Evolutionary conservation across 2,329 filamentous ascomycete species (phyloP).

Genomic region (Sporothrix variecibatus): DNA sequence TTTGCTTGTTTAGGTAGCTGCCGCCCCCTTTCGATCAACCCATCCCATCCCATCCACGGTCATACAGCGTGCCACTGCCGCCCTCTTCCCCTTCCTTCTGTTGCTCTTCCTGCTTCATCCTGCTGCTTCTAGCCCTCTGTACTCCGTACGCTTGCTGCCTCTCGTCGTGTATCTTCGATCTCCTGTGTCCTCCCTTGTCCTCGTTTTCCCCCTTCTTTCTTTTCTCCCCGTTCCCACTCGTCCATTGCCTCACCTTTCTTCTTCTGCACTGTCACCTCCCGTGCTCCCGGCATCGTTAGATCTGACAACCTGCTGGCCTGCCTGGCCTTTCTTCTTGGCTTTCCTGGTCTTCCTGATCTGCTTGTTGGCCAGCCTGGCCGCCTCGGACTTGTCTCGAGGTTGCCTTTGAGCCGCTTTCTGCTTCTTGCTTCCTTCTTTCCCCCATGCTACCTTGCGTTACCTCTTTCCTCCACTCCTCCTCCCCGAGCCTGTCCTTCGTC

Average conservation of each 20-base stretch:
- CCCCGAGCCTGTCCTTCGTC: not conserved
- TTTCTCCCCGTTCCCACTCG: not conserved
- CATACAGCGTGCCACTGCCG: not conserved
- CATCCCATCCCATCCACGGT: not conserved
- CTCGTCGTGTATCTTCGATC: constrained; percentile 11
- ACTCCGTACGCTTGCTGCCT: not conserved
- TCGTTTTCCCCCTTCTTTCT: not conserved
- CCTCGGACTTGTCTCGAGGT: constrained; percentile 16
- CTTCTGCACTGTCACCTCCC: not conserved
- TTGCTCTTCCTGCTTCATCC: not conserved
- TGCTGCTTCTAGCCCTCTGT: not conserved
- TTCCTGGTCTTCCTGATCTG: not conserved
- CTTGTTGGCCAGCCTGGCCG: not conserved
- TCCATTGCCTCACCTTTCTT: not conserved
- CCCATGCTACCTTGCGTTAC: constrained; percentile 6
- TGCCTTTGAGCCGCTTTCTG: constrained; percentile 8
- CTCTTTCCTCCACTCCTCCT: not conserved
- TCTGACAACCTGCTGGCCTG: not conserved
- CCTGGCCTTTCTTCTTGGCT: too few species aligned
- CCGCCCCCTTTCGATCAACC: not conserved
- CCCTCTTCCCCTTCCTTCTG: constrained; percentile 1
- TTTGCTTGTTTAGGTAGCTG: not conserved
- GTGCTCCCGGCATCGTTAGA: constrained; percentile 7
- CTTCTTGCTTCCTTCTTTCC: not conserved
- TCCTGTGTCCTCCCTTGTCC: constrained; percentile 5